Percentiles rank a stretch among this genome's conserved stretches.
These are phyloP conservation scores for Rhododendron mucronatum DNA, from an alignment of 148 eudicot species.

Conservation along the genomic window DNA sequence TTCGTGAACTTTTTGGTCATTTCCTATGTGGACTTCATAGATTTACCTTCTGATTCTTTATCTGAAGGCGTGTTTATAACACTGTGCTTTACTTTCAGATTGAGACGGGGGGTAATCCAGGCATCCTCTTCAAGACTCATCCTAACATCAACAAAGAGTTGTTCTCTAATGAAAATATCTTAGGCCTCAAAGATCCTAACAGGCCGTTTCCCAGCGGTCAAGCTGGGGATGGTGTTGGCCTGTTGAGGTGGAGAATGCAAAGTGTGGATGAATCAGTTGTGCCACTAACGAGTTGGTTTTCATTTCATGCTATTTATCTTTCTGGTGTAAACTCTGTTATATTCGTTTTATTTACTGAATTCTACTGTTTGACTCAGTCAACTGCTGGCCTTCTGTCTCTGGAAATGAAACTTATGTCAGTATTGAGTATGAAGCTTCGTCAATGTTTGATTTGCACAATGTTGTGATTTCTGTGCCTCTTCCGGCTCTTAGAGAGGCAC, in stretches of 20 bases:
- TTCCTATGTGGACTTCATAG: not conserved
- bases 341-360: not conserved
- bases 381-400: constrained; percentile 99
- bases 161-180: constrained; percentile 66
- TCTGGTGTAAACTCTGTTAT: not conserved
- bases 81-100: constrained; percentile 41
- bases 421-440: constrained; percentile 92
- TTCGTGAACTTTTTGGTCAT: not conserved
- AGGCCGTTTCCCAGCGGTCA: constrained; percentile 85
- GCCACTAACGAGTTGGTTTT: constrained; percentile 81
- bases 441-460: constrained; percentile 81
- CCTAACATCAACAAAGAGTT: constrained; percentile 92
- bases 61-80: not conserved
- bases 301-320: not conserved
- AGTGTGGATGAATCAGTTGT: constrained; percentile 78
- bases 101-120: constrained; percentile 75
- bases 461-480: constrained; percentile 96
- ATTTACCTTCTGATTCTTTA: not conserved
- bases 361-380: constrained; percentile 48
- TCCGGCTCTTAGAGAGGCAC: constrained; percentile 94
- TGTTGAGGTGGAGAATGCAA: constrained; percentile 96
- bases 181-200: constrained; percentile 93
- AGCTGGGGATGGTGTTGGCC: constrained; percentile 84
- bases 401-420: constrained; percentile 88
- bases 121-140: constrained; percentile 79